These are phyloP conservation scores for Penicillium lividum DNA, from an alignment of 495 filamentous ascomycete species.

Conservation along the genomic window DNA sequence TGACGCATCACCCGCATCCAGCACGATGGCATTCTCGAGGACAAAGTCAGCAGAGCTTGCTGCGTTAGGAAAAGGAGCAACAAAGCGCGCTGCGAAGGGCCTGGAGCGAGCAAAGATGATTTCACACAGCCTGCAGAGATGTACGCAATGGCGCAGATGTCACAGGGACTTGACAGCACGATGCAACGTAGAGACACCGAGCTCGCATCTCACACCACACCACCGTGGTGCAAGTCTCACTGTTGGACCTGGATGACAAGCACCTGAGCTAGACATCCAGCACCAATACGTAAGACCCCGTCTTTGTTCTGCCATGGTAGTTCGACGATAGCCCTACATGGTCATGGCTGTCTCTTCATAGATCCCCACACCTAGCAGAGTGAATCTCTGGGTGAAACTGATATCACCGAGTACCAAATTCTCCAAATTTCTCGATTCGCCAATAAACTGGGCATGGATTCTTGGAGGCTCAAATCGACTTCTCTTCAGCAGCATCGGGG, in stretches of 20 bases:
- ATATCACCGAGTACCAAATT: slow-evolving; percentile 3
- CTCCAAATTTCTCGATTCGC: slow-evolving; percentile 3
- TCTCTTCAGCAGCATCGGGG: slow-evolving; percentile 2
- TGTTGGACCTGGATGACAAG: background rate
- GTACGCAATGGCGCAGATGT: slow-evolving; percentile 1
- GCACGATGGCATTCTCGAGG: no score
- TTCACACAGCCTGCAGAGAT: slow-evolving; percentile 1
- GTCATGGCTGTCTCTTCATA: slow-evolving; percentile 1
- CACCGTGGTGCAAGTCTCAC: background rate
- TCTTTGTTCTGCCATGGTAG: slow-evolving; percentile 3
- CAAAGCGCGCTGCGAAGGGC: background rate
- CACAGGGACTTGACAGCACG: background rate
- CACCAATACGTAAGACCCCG: slow-evolving; percentile 1
- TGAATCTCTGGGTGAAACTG: slow-evolving; percentile 3
- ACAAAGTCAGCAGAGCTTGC: slow-evolving; percentile 4
- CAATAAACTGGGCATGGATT: slow-evolving; percentile 4
- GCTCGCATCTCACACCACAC: background rate
- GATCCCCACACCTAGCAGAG: slow-evolving; percentile 2
- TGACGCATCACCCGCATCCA: background rate
- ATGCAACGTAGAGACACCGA: slow-evolving; percentile 6
- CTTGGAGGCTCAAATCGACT: slow-evolving; percentile 5
- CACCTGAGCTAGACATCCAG: slow-evolving; percentile 1
- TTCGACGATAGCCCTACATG: slow-evolving; percentile 5
- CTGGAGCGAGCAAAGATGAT: background rate
- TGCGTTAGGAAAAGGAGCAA: background rate